Base-by-base conservation (phyloP, 202 grass and related monocot genomes). In the Setaria italica region DNA sequence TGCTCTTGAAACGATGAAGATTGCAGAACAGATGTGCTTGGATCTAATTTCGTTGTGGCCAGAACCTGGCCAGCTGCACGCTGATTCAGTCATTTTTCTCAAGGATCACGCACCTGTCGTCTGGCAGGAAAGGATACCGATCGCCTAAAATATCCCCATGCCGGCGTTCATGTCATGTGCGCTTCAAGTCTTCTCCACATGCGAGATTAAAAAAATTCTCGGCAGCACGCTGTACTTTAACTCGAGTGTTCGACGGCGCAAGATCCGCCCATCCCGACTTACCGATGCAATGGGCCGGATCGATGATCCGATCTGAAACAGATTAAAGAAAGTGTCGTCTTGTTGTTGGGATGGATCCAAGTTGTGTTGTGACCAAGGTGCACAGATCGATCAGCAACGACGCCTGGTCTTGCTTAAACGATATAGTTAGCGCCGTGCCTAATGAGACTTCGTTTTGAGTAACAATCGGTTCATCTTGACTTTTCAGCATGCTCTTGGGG, bases 81-180 rank as follows among this genome's bases (percentile, higher is more conserved):
- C 10, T 9, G 15, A 10, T 37, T 11, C 15, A 19, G 71, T 15
- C 71, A 74, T 25, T 11, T 74, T 20, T 55, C 3, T 15, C 1
- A 7, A 51, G 17, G 73, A 14, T 58, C 25, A 25, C 32, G 20
- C 32, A 20, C 33, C 48, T 53, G 14, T 11, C 32, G 12, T n/a
- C 72, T 75, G 32, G 11, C 72, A 25, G 25, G 25, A 25, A 25
- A 20, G 15, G 48, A 54, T 55, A 55, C 16, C 35, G 9, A 43
- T 45, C 19, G 19, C 1, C 19, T 70, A 56, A 55, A 75, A 75
- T 41, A 37, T n/a, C 5, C 34, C 47, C 47, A 37, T 35, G 84
- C 49, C 39, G 70, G 49, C 58, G 76, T 9, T 81, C 78, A 87
- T 87, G 85, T 81, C 78, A 87, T 87, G 85, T 81, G 85, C 69